Evolutionary conservation across 495 filamentous ascomycete species (phyloP), one percentile per base, ranked within the genome.

Genomic region (Symbiotaphrina buchneri): DNA sequence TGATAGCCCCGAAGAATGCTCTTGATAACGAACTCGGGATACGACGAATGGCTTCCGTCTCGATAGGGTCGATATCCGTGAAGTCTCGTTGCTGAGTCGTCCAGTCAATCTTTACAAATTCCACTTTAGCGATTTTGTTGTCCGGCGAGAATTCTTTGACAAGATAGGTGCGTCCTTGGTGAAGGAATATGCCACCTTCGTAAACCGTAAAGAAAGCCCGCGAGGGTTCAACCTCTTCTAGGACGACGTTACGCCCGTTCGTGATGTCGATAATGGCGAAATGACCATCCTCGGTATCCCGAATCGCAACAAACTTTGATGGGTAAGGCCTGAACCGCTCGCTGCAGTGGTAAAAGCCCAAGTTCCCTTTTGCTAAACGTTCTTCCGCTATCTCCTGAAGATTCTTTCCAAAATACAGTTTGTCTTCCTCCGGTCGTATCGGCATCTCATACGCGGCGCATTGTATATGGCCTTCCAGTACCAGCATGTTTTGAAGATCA

Each of bases 371-470:
- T n/a, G 71, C 49, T 34, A 95, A 61, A 10, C 82, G 63, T 30
- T 80, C 77, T 23, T 67, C 53, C 19, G 74, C 74, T n/a, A 94
- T 58, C 26, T 72, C 59, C 4, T 59, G 47, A 2, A 94, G 64
- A 32, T 80, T 70, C 21, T 65, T 54, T 11, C 79, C 73, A 41
- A 97, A 94, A 55, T 91, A 97, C 21, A 52, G 32, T 13, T 55
- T 50, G 54, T 95, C 87, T 41, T 78, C 68, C 8, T 63, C 60
- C 2, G 77, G 68, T 13, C 63, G 65, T 30, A 97, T 82, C 13
- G 87, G 84, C 71, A 91, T 81, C 44, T 97, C 87, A 43, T 78
- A 78, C 3, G 90, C 87, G 10, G 90, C 87, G 43, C 87, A 97
- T 51, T 97, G 87, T 18, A 97, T 60, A 40, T 95, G 87, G 2